Percentiles rank a stretch among this genome's conserved stretches.
Conservation (phyloP, 345 rosid species). For the Firmiana major region DNA sequence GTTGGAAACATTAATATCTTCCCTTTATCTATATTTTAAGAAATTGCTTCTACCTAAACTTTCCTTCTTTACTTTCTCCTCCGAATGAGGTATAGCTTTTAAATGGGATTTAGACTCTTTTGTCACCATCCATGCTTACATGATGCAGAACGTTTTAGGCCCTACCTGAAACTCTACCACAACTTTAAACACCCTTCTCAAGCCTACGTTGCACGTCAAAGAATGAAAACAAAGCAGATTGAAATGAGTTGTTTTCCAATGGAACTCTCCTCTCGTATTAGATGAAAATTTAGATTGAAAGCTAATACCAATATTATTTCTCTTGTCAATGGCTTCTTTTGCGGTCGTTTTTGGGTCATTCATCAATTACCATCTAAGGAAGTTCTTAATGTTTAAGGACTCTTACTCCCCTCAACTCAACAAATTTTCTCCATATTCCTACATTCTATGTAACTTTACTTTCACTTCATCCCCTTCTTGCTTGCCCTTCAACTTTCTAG, state of each 20-base stretch:
- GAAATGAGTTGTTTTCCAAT: constrained; percentile 12
- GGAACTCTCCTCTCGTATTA: constrained; percentile 18
- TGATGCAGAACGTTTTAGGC: constrained; percentile 12
- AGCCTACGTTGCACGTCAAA: not conserved
- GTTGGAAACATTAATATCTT: not conserved
- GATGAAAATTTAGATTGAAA: constrained; percentile 14
- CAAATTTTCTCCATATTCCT: not conserved
- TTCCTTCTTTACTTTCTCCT: not conserved
- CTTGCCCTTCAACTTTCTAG: not conserved
- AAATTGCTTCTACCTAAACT: not conserved
- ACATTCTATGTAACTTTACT: constrained; percentile 13
- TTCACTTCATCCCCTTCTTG: not conserved
- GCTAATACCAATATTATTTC: constrained; percentile 11
- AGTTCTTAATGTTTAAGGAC: constrained; percentile 19
- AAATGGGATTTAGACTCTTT: not conserved
- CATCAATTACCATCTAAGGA: constrained; percentile 12
- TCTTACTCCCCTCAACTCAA: constrained; percentile 11
- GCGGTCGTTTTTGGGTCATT: not conserved
- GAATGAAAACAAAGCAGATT: constrained; percentile 13
- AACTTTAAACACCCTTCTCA: not conserved
- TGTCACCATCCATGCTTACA: constrained; percentile 19
- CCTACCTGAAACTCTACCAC: not conserved
- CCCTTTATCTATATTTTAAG: constrained; percentile 5
- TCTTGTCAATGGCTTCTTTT: constrained; percentile 21
- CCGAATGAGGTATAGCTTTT: not conserved